Evolutionary conservation across 768 basidiomycete genomes (phyloP), one percentile per base, ranked within the genome.

Genomic region (Leccinum obscurum): DNA sequence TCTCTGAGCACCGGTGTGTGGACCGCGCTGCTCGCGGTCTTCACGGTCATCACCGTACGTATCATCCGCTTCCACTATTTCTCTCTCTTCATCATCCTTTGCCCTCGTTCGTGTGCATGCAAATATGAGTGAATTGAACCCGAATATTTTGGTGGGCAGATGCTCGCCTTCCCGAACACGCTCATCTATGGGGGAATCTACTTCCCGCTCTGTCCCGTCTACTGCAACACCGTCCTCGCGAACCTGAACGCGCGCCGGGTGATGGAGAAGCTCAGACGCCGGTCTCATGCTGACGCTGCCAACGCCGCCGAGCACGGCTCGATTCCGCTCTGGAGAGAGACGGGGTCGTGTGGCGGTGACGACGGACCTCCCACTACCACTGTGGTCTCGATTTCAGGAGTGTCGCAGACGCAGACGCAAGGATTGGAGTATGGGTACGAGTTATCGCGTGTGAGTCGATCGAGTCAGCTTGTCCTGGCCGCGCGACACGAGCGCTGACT

Each of bases 141-240:
- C 11, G 41, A 11, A 44, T 46, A 0, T 46, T 46, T 20, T 20
- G 20, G n/a, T 20, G 24, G n/a, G 6, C 22, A 66, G 65, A 61
- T 68, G 54, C 49, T 64, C 26, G 28, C 7, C 2, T 57, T 67
- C 24, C 59, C 63, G 2, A 41, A 57, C 11, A 69, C 67, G 17
- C 53, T 60, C 17, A 51, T 69, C 34, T 70, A 72, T 8, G 55
- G 35, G 30, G 58, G 52, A 10, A 46, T 76, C 41, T 70, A 72
- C 53, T 73, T 71, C 20, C 67, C 72, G 3, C 57, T 72, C 24
- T 70, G 73, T 55, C 69, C 73, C 1, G 54, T 76, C 6, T 75
- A 74, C 39, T 69, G 70, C 39, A 75, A 70, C 51, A 72, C 71
- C 17, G 62, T 76, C 20, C 69, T 75, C 54, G 67, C 65, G 15